Base-by-base conservation (phyloP, 805 yeast genomes). In the Myxozyma melibiosi region DNA sequence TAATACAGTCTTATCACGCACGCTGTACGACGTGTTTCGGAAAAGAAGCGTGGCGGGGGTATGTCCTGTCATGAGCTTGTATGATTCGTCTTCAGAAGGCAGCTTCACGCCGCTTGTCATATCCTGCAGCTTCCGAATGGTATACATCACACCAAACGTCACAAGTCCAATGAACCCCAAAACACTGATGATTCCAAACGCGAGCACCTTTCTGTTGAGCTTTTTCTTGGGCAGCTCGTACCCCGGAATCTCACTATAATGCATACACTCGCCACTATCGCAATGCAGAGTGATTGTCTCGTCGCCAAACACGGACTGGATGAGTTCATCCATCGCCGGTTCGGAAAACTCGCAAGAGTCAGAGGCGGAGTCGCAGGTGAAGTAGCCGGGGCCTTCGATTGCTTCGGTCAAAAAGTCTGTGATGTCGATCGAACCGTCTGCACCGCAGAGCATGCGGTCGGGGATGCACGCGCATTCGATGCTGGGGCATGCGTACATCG, bases 241-340 rank as follows among this genome's bases (percentile, higher is more conserved):
- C 5, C 97, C 98, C 0, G 99, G 99, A 16, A 94, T 83, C 70
- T 94, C 95, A 68, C 94, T 86, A 66, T 84, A 84, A 70, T 94
- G 98, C 22, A 94, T 65, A 77, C 99, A 94, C 70, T 94, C 99
- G 46, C 96, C 92, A 1, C 96, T 83, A 7, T 75, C 73, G 73
- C 99, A 94, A 43, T 80, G 78, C 53, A 94, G 75, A 1, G 91
- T 85, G 67, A 94, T 94, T 64, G 83, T 80, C 1, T 92, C 88
- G 69, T 94, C 99, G n/a, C 99, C 99, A 74, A 94, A 94, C 2
- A 94, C 96, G 6, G 89, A 84, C 57, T 83, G 78, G 55, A 94
- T 94, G 67, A 94, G 78, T 63, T 88, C 95, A 73, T 94, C 88
- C 97, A 94, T 92, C 53, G 94, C 85, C 43, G 99, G 98, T 69